A percentile compares a stretch with the other conserved stretches of the same genome.
These are phyloP conservation scores for Hibiscus mutabilis DNA, from an alignment of 345 rosid genomes.

Conservation along the genomic window DNA sequence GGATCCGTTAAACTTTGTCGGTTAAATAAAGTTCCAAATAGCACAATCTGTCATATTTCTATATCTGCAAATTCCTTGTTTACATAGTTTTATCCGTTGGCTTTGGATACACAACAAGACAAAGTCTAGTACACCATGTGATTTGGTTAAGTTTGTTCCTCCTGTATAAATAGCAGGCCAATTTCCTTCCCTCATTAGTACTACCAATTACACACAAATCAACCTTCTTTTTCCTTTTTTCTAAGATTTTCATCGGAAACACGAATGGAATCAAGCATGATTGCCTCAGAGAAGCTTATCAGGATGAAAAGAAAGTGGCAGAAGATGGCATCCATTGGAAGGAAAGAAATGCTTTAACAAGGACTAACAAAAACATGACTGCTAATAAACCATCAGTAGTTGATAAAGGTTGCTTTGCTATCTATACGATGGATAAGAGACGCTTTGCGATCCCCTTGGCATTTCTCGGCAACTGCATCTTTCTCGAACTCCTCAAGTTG, in stretches of 20 bases:
- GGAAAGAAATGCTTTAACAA: background rate
- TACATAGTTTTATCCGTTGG: background rate
- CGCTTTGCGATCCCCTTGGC: conserved; percentile 5
- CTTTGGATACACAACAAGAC: background rate
- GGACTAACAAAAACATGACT: background rate
- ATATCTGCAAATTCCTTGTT: background rate
- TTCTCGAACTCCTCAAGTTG: conserved; percentile 9
- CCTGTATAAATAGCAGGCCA: background rate
- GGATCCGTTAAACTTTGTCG: no score
- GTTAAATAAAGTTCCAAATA: no score
- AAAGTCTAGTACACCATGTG: background rate
- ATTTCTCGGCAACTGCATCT: background rate
- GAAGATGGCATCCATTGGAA: background rate
- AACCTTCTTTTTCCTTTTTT: background rate
- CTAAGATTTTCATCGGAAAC: background rate
- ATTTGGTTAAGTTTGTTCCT: background rate
- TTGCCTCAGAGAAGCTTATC: background rate
- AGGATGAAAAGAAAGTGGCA: background rate
- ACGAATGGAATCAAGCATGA: background rate
- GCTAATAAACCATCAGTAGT: background rate
- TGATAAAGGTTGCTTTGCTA: conserved; percentile 11
- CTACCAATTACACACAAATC: background rate
- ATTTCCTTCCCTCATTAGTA: background rate
- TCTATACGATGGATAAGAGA: conserved; percentile 11
- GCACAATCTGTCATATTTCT: no score